Evolutionary conservation across 225 moss, liverwort and hornwort species (phyloP).

Genomic region (Climacium dendroides): DNA sequence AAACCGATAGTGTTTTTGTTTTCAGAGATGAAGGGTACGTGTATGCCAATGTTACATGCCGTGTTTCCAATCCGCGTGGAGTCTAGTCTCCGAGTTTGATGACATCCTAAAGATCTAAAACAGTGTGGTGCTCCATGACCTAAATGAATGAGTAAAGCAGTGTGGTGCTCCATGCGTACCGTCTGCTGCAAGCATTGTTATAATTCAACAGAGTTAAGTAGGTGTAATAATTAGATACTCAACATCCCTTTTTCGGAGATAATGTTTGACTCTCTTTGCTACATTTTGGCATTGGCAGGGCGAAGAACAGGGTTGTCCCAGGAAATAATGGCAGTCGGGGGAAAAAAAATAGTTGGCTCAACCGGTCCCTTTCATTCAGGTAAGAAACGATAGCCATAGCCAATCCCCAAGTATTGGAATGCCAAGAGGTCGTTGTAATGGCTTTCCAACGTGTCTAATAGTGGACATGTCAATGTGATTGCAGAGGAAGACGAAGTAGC

Average conservation of each 20-base stretch:
- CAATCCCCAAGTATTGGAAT: background rate
- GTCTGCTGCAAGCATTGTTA: background rate
- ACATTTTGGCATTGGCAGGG: conserved; percentile 1
- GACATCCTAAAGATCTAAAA: background rate
- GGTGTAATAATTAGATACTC: background rate
- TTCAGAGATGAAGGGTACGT: conserved; percentile 48
- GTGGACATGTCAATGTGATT: background rate
- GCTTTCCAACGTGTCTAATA: background rate
- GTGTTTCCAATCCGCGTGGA: background rate
- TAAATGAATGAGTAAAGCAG: background rate
- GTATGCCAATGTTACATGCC: background rate
- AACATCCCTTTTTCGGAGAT: background rate
- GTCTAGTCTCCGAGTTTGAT: background rate
- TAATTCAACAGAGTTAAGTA: background rate
- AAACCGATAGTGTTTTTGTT: conserved; percentile 10
- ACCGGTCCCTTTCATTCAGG: conserved; percentile 85
- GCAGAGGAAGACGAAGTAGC: conserved; percentile 95
- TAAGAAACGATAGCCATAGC: background rate
- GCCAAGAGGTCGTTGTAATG: background rate
- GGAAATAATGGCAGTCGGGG: conserved; percentile 18
- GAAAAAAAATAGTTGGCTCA: conserved; percentile 55
- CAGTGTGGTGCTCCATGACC: background rate
- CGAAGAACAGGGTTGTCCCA: conserved; percentile 1
- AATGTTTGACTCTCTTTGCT: background rate
- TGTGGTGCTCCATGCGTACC: background rate